Evolutionary conservation across 2,329 filamentous ascomycete species (phyloP), one percentile per base, ranked within the genome.

Genomic region (Ophiocordyceps sinensis): DNA sequence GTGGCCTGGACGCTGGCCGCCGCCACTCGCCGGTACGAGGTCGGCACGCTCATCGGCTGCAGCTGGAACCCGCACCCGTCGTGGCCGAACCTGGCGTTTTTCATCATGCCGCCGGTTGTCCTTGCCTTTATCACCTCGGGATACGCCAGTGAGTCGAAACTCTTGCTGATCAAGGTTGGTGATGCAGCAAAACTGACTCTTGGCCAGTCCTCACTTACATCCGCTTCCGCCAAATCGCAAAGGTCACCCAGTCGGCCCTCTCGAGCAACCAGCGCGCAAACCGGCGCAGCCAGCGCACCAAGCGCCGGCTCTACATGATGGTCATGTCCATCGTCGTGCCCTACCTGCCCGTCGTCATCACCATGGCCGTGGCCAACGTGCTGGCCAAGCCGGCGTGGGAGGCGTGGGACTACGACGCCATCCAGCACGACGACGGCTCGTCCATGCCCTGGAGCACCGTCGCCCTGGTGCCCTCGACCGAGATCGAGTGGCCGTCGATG

Each of bases 271-370:
- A 55, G 28, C 46, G 57, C 5, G 64, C 64, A 9, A 56, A 55
- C 5, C 47, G 60, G 13, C 63, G 71, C 6, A 65, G 64, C 34
- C 62, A 67, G 36, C 65, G 71, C 2, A 65, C 71, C 9, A 64
- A 64, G 36, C 62, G 66, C 37, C 67, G 71, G 35, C 65, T 78
- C 36, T 77, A 75, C 54, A 59, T 70, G 45, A 72, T 77, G 67
- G 64, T 68, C 13, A 41, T 74, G 12, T 63, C 62, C 35, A 71
- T 76, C 46, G 52, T 77, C 1, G 47, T 68, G 4, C 62, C 71
- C 3, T 75, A 72, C 49, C 49, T 73, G 1, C 73, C 72, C 1
- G 48, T 77, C 5, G 56, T 63, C 45, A 36, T 68, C 36, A 54
- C 61, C 23, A 55, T 70, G 6, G 48, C 65, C 4, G 56, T 57